Conservation (phyloP, 371 early-diverging fungal species). For the Syncephalastrum contaminatum region DNA sequence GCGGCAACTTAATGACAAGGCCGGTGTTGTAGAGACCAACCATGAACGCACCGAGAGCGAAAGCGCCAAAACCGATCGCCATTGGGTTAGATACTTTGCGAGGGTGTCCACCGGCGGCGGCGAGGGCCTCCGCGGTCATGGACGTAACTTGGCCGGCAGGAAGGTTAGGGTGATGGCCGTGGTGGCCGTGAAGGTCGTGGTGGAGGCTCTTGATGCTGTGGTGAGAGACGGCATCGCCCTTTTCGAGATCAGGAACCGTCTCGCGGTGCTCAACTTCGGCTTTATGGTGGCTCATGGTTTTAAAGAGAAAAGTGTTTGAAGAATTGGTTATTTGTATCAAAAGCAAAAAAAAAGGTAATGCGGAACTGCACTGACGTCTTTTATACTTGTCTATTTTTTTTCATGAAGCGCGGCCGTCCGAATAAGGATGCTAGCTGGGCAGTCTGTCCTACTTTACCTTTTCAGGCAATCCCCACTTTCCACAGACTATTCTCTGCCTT, state of each 20-base stretch:
- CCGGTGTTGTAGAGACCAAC: conserved; percentile 32
- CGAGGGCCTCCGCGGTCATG: no score
- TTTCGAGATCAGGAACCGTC: conserved; percentile 1
- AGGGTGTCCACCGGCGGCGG: not conserved
- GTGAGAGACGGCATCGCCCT: not conserved
- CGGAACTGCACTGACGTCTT: no score
- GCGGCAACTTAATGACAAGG: conserved; percentile 20
- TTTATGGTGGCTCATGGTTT: no score
- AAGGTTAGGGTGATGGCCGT: not conserved
- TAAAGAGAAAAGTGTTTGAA: no score
- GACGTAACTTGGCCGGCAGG: no score
- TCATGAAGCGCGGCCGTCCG: no score
- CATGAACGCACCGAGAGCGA: conserved; percentile 29
- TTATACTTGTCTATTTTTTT: no score
- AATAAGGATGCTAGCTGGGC: not conserved
- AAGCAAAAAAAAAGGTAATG: no score
- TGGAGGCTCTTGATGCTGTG: not conserved
- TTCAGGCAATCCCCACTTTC: conserved; percentile 1
- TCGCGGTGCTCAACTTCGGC: no score
- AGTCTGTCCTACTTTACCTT: conserved; percentile 1
- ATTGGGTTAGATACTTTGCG: conserved; percentile 6
- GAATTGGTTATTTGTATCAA: no score
- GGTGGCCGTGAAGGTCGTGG: not conserved
- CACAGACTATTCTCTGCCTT: not conserved
- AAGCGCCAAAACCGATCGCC: conserved; percentile 31